Evolutionary conservation across 371 early-diverging fungal species (phyloP).

Genomic region (Actinomortierella wolfii): DNA sequence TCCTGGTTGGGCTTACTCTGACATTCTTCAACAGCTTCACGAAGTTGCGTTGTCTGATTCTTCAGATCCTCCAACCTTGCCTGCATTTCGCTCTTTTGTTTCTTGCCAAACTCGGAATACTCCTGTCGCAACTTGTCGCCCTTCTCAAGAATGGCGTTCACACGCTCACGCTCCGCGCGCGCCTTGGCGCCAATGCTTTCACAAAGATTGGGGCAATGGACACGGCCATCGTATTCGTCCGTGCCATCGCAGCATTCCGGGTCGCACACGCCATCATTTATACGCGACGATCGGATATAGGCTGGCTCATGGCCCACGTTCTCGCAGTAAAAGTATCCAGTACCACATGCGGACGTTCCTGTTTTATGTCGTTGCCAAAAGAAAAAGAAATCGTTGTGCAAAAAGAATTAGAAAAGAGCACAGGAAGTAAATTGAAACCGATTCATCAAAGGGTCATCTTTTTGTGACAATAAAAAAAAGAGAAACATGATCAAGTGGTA

Average conservation of each 20-base stretch:
- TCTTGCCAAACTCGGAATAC: conserved; percentile 49
- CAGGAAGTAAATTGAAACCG: too few species aligned
- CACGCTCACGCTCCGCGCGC: conserved; percentile 18
- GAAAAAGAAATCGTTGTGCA: too few species aligned
- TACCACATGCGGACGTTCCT: conserved; percentile 92
- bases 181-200: conserved; percentile 46
- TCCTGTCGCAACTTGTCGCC: conserved; percentile 34
- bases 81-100: conserved; percentile 28
- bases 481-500: too few species aligned
- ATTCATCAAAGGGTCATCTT: not conserved
- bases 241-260: conserved; percentile 94
- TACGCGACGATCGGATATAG: conserved; percentile 69
- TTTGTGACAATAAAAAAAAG: too few species aligned
- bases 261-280: conserved; percentile 95
- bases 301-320: conserved; percentile 81
- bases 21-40: too few species aligned
- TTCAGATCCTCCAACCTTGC: conserved; percentile 39
- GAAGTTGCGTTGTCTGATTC: too few species aligned
- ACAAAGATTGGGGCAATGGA: conserved; percentile 78
- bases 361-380: too few species aligned
- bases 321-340: conserved; percentile 77
- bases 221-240: conserved; percentile 73
- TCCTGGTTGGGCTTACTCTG: too few species aligned
- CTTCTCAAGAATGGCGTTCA: conserved; percentile 10
- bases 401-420: not conserved